Evolutionary conservation across 768 basidiomycete species (phyloP).

Genomic region (Podaxis rugospora): DNA sequence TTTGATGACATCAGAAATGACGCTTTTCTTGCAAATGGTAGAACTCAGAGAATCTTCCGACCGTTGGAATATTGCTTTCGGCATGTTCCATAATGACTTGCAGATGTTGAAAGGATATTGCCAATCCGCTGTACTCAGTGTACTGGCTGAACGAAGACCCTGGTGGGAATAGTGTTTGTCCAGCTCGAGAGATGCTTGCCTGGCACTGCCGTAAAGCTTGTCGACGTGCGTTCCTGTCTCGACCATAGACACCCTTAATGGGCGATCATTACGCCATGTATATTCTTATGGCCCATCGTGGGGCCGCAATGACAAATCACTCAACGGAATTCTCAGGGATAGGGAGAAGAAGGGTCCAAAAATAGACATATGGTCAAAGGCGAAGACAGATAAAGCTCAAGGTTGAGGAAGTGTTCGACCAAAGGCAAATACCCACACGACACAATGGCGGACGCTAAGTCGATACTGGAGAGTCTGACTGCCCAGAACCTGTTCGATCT

Average conservation of each 20-base stretch:
- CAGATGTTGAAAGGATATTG: background rate
- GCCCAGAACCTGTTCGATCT: slow-evolving; percentile 39
- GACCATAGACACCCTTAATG: no score
- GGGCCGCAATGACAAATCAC: background rate
- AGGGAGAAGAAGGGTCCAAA: background rate
- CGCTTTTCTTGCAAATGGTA: background rate
- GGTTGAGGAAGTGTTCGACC: background rate
- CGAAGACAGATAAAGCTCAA: background rate
- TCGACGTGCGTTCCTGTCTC: no score
- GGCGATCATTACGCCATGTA: background rate
- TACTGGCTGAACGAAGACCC: background rate
- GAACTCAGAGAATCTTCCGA: background rate
- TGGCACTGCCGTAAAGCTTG: no score
- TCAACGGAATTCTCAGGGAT: background rate
- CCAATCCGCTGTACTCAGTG: background rate
- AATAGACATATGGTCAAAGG: background rate
- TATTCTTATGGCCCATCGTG: background rate
- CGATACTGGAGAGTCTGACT: slow-evolving; percentile 26
- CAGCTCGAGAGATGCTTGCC: no score
- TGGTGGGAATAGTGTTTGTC: background rate
- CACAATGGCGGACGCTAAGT: slow-evolving; percentile 17
- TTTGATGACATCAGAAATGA: background rate
- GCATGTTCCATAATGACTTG: background rate
- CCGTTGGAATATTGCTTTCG: background rate
- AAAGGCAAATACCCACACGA: background rate